Base-by-base conservation (phyloP, 2,329 filamentous ascomycete species). In the Pyrenophora teres region DNA sequence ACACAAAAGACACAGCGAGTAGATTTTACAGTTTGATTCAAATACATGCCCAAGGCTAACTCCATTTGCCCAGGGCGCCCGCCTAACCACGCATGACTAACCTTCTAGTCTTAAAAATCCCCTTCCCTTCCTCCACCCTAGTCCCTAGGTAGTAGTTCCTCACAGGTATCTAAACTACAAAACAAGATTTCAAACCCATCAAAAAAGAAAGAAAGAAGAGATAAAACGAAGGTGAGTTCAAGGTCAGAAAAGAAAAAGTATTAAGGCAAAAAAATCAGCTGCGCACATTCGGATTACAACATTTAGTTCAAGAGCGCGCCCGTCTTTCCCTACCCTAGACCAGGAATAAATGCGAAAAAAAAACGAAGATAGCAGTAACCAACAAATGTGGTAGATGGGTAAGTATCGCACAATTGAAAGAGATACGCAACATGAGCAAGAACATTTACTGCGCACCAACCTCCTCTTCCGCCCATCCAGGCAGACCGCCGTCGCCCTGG, bases 401-500 rank as follows among this genome's bases (percentile, higher is more conserved):
- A 69, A 69, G 40, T 70, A 68, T 71, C 67, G 60, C 63, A 69
- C 64, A 70, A 41, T 56, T 62, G 63, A 69, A 62, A 57, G 57
- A 58, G 64, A 63, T 54, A 56, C 38, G 53, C 37, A 3, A 45
- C 30, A 31, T 40, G 19, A 16, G 47, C 40, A 52, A 41, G 38
- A 15, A 36, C 19, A 39, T 48, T 62, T 70, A 74, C 77, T 83
- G 82, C 18, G 80, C 81, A 54, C 80, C 79, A 56, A 84, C 79
- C 65, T 86, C 83, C 71, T 86, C 83, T 71, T 87, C 83, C 50
- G 82, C 83, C 83, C 84, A 87, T 44, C 83, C 84, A 13, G 81
- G 81, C 47, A 86, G 75, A 38, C 79, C 81, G 35, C 77, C 79
- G 58, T 84, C 82, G 54, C 79, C 81, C 56, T 82, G 78, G 52